Evolutionary conservation across 305 asterid genomes (phyloP).

Genomic region (Plantago coronopus): DNA sequence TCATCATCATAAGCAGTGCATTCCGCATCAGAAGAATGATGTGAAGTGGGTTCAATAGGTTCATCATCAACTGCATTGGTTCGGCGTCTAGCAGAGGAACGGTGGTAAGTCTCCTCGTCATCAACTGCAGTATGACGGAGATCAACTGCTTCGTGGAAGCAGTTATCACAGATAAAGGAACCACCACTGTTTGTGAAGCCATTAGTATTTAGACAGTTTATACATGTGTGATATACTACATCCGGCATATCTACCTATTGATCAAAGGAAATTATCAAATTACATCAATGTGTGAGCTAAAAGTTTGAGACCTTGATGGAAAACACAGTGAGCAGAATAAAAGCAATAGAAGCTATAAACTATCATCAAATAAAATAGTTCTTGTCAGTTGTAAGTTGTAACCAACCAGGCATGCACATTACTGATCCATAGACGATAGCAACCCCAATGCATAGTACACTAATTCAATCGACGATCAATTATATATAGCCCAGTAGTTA

Average conservation of each 20-base stretch:
- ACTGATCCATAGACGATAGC: no score
- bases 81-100: slow-evolving; percentile 32
- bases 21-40: slow-evolving; percentile 8
- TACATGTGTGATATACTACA: slow-evolving; percentile 23
- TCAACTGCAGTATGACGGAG: slow-evolving; percentile 44
- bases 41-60: neutral
- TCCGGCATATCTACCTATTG: neutral
- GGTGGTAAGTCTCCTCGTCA: slow-evolving; percentile 38
- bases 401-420: no score
- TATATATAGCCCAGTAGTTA: no score
- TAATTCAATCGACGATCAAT: no score
- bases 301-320: no score
- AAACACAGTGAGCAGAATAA: no score
- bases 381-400: no score
- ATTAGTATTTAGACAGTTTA: slow-evolving; percentile 36
- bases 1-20: slow-evolving; percentile 37
- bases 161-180: slow-evolving; percentile 46
- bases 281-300: no score
- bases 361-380: no score
- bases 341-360: no score
- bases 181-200: slow-evolving; percentile 54
- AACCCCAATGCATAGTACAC: no score
- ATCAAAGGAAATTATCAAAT: no score
- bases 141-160: slow-evolving; percentile 54
- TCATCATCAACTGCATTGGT: slow-evolving; percentile 37